Evolutionary conservation across 179 eudicot species (phyloP), one percentile per base, ranked within the genome.

Genomic region (Corrigiola litoralis): DNA sequence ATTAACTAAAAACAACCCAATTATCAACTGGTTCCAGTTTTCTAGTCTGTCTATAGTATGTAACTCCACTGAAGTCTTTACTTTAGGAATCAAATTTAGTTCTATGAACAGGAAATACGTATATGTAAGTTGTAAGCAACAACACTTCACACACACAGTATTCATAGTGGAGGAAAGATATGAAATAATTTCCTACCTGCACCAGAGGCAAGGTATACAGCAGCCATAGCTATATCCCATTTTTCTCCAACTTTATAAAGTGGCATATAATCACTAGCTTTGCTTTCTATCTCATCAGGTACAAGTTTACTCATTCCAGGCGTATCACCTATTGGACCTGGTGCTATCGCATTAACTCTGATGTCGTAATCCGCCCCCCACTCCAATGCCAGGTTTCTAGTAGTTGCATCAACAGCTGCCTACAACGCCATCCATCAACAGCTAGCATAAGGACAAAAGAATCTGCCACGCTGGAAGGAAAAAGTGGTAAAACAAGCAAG

Each of bases 331-430:
- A 95, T 95, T 6, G 99, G 99, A 14, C 99, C 99, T 29, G 99
- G 99, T 12, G 97, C 99, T 56, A 95, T 95, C 17, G 97, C 97
- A 45, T 95, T 95, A 29, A 91, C 99, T 71, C 90, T 81, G 56
- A 95, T 86, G 73, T 91, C 99, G 74, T 91, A 91, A 55, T 95
- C 99, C 9, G 96, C 81, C 47, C 97, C 99, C 99, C 99, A 95
- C 69, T 95, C 99, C 67, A 95, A 77, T 47, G 99, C 99, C 76
- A 95, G 77, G 68, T 79, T 88, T 80, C 97, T 86, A 6, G 99
- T 91, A 48, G 91, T 70, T 17, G 97, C 92, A 82, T 95, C 99
- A 68, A 95, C 82, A 57, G 96, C 99, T 54, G 99, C 97, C 99
- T 95, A 46, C 48, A 58, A 24, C 42, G 25, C 27, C 56, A 55